Conservation (phyloP, 805 yeast species). For the Saccharomycopsis guyanensis region DNA sequence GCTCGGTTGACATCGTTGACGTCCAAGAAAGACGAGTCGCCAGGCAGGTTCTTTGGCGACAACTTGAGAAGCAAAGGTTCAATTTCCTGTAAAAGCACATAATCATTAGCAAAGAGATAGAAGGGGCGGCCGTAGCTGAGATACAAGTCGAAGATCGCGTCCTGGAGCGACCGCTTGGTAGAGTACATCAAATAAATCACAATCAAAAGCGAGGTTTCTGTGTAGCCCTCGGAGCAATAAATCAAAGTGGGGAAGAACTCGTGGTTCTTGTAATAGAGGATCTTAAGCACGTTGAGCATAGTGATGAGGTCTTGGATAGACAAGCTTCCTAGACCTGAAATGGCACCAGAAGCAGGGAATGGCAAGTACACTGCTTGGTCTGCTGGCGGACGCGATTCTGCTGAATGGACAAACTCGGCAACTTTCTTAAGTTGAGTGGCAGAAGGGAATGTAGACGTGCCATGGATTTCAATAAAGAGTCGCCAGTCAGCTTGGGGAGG, state of each 20-base stretch:
- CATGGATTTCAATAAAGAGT: constrained; percentile 8
- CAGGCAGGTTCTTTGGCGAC: constrained; percentile 40
- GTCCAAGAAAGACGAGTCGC: not conserved
- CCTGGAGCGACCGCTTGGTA: constrained; percentile 49
- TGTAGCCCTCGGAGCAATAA: constrained; percentile 86
- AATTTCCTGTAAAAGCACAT: constrained; percentile 52
- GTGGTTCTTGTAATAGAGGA: constrained; percentile 41
- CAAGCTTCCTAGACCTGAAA: constrained; percentile 61
- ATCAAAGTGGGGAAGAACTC: constrained; percentile 42
- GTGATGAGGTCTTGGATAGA: constrained; percentile 53
- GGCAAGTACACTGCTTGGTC: constrained; percentile 31
- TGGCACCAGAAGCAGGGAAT: constrained; percentile 81
- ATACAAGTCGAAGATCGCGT: constrained; percentile 63
- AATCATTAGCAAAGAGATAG: constrained; percentile 74
- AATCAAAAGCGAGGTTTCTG: constrained; percentile 76
- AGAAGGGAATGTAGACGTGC: constrained; percentile 7
- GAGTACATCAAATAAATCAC: constrained; percentile 67
- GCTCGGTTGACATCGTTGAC: constrained; percentile 25
- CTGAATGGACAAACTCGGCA: not conserved
- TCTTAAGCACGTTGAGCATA: constrained; percentile 62
- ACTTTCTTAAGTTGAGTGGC: constrained; percentile 3
- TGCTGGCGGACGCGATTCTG: not conserved
- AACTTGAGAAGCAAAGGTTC: constrained; percentile 52
- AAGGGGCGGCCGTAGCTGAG: constrained; percentile 64
- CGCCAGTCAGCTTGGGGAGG: constrained; percentile 3